phyloP scores from a whole-genome alignment of 2,329 filamentous ascomycete genomes.

The Beauveria caledonica region DNA sequence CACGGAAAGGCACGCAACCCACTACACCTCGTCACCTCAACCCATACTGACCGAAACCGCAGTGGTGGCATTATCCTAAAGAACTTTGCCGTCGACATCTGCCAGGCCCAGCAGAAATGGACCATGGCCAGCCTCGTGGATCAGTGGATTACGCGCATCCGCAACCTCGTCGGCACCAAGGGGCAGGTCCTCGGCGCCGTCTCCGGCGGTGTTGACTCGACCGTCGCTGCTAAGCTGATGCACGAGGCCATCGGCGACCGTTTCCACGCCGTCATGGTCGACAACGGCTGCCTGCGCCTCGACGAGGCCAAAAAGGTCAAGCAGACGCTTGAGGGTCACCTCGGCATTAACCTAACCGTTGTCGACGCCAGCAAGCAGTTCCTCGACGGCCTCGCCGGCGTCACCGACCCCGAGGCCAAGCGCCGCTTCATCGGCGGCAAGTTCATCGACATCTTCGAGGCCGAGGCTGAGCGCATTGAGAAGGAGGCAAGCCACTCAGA shows the following conservation, averaged over 20 bases:
- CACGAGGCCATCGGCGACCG: slow-evolving; percentile 75
- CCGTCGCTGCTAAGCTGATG: slow-evolving; percentile 82
- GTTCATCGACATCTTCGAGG: slow-evolving; percentile 62
- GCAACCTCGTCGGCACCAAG: slow-evolving; percentile 69
- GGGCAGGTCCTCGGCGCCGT: slow-evolving; percentile 59
- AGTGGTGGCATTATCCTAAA: slow-evolving; percentile 58
- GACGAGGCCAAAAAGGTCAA: slow-evolving; percentile 80
- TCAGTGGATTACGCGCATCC: slow-evolving; percentile 72
- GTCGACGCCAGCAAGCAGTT: slow-evolving; percentile 73
- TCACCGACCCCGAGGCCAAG: slow-evolving; percentile 76
- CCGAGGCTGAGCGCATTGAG: slow-evolving; percentile 63
- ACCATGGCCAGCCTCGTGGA: slow-evolving; percentile 77
- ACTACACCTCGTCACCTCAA: not conserved
- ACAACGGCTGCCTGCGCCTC: slow-evolving; percentile 72
- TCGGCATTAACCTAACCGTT: slow-evolving; percentile 86
- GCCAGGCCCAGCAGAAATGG: slow-evolving; percentile 69
- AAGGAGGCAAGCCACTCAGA: slow-evolving; percentile 57
- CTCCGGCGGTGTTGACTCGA: slow-evolving; percentile 76
- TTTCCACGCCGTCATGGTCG: slow-evolving; percentile 77
- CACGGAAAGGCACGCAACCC: slow-evolving; percentile 7
- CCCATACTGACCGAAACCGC: slow-evolving; percentile 52
- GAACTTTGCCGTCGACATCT: slow-evolving; percentile 83
- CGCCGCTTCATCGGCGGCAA: slow-evolving; percentile 81
- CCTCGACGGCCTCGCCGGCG: slow-evolving; percentile 65
- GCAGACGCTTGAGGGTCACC: slow-evolving; percentile 65